Evolutionary conservation across 352 stramenopile genomes (phyloP).

Genomic region (Phytophthora nicotianae): DNA sequence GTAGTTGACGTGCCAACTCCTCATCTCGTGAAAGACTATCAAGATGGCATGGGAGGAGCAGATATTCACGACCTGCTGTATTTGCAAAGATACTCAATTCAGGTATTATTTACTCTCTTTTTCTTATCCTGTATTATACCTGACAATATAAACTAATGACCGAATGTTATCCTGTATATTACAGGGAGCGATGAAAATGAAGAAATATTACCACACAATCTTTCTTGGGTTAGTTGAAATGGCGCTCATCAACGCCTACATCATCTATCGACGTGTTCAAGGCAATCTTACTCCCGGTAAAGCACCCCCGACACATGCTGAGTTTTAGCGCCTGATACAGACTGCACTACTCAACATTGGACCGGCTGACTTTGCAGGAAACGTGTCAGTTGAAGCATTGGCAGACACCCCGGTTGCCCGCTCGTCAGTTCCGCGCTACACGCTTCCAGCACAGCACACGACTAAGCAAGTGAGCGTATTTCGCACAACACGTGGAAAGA

Average conservation of each 20-base stretch:
- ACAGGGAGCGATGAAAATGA: constrained; percentile 13
- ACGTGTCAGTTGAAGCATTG: too few relatives aligned
- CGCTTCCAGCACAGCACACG: background rate
- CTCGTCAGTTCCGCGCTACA: background rate
- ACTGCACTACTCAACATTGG: too few relatives aligned
- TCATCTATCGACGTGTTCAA: constrained; percentile 11
- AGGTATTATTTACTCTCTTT: too few relatives aligned
- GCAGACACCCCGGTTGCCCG: too few relatives aligned
- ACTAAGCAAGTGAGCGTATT: background rate
- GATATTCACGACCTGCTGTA: background rate
- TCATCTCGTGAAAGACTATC: constrained; percentile 22
- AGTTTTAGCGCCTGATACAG: too few relatives aligned
- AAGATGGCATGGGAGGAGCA: constrained; percentile 7
- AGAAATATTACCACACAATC: constrained; percentile 15
- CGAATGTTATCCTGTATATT: constrained; percentile 7
- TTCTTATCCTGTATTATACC: too few relatives aligned
- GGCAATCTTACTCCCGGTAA: too few relatives aligned
- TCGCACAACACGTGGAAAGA: too few relatives aligned
- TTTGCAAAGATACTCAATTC: constrained; percentile 3
- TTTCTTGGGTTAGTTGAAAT: constrained; percentile 10
- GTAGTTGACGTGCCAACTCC: constrained; percentile 12
- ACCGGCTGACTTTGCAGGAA: too few relatives aligned
- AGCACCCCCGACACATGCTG: too few relatives aligned
- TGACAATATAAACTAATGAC: too few relatives aligned
- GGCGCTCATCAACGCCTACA: constrained; percentile 7